Evolutionary conservation across 2,329 filamentous ascomycete species (phyloP).

Genomic region (Trichoderma breve): DNA sequence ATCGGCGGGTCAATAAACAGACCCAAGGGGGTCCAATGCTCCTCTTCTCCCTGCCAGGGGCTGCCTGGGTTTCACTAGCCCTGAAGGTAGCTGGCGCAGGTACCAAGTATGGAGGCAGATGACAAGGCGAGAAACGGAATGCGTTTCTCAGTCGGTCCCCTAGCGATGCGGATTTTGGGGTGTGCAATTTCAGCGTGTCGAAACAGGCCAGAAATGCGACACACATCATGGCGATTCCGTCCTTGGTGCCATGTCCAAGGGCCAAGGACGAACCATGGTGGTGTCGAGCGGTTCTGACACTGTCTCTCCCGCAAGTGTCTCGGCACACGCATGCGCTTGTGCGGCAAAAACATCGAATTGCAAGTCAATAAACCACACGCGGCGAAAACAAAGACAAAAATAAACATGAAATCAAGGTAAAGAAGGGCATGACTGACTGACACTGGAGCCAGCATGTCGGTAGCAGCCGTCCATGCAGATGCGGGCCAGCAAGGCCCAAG

Average conservation of each 20-base stretch:
- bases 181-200: slow-evolving; percentile 2
- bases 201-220: slow-evolving; percentile 2
- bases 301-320: background rate
- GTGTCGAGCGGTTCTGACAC: background rate
- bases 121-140: slow-evolving; percentile 20
- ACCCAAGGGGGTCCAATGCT: background rate
- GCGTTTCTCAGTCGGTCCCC: slow-evolving; percentile 15
- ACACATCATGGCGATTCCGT: background rate
- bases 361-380: background rate
- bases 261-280: background rate
- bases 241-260: background rate
- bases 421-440: background rate
- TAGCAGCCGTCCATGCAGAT: slow-evolving; percentile 13
- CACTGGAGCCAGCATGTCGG: slow-evolving; percentile 7
- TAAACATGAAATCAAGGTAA: slow-evolving; percentile 3
- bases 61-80: slow-evolving; percentile 12
- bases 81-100: slow-evolving; percentile 16
- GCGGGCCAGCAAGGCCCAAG: slow-evolving; percentile 5
- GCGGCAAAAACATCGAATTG: background rate
- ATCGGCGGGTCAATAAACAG: slow-evolving; percentile 11
- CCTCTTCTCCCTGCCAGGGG: slow-evolving; percentile 21
- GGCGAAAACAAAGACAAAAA: slow-evolving; percentile 2
- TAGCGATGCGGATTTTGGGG: slow-evolving; percentile 2
- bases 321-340: background rate
- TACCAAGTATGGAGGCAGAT: slow-evolving; percentile 13